Evolutionary conservation across 768 basidiomycete species (phyloP).

Genomic region (Podaxis sp.): DNA sequence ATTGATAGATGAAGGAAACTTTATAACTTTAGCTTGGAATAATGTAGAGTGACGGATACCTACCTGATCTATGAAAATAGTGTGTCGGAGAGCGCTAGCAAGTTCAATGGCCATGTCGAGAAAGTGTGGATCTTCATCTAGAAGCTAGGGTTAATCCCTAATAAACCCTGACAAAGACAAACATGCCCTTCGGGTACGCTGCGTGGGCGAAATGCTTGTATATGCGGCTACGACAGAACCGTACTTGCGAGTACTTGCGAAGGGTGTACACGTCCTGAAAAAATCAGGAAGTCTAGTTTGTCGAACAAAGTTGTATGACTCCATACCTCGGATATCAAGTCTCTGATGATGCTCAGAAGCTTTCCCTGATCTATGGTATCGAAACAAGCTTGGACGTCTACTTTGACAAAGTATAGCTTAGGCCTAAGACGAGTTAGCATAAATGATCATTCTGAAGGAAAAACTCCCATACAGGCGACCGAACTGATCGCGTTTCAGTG

Average conservation of each 20-base stretch:
- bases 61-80: slow-evolving; percentile 87
- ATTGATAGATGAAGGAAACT: slow-evolving; percentile 51
- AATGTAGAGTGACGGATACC: slow-evolving; percentile 10
- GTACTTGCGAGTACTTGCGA: slow-evolving; percentile 69
- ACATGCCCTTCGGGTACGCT: slow-evolving; percentile 67
- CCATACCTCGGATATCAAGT: slow-evolving; percentile 70
- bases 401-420: slow-evolving; percentile 91
- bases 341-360: slow-evolving; percentile 71
- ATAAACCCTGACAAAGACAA: neutral
- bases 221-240: slow-evolving; percentile 53
- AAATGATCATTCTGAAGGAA: neutral
- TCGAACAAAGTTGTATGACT: neutral
- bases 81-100: slow-evolving; percentile 65
- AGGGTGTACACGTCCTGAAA: slow-evolving; percentile 70
- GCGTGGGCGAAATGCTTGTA: slow-evolving; percentile 57
- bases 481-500: slow-evolving; percentile 36
- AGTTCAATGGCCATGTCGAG: slow-evolving; percentile 66
- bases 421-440: slow-evolving; percentile 50
- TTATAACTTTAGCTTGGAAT: neutral
- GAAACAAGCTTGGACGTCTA: slow-evolving; percentile 95
- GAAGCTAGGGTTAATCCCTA: neutral
- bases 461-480: slow-evolving; percentile 48
- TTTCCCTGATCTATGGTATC: slow-evolving; percentile 93
- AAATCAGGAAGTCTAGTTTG: neutral
- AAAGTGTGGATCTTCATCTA: slow-evolving; percentile 81